Conservation (phyloP, 768 basidiomycete species). For the Collybia mongolica region DNA sequence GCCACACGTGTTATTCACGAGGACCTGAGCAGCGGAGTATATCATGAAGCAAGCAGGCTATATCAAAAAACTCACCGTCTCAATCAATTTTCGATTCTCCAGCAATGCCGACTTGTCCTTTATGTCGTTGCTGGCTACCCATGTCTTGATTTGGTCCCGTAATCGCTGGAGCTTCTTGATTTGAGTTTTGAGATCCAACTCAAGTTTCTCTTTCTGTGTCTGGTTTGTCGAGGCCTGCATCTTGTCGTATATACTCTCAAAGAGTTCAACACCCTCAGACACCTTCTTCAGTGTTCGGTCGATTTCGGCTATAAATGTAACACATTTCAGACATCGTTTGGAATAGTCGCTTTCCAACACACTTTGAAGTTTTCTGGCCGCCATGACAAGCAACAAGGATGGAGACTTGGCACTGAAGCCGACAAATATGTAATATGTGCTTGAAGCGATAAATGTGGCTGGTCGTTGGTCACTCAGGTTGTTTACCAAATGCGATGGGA, state of each 20-base stretch:
- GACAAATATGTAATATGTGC: not conserved
- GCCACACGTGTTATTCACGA: slow-evolving; percentile 15
- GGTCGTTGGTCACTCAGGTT: too few relatives aligned
- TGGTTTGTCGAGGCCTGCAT: slow-evolving; percentile 95
- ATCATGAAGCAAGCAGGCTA: slow-evolving; percentile 11
- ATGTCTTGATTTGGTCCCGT: slow-evolving; percentile 99
- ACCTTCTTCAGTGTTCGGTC: slow-evolving; percentile 99
- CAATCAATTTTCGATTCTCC: slow-evolving; percentile 94
- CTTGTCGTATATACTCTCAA: slow-evolving; percentile 96
- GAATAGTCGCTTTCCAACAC: slow-evolving; percentile 9
- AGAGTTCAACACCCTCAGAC: slow-evolving; percentile 90
- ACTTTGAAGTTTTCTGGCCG: slow-evolving; percentile 91
- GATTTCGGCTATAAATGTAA: slow-evolving; percentile 76
- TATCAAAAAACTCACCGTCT: slow-evolving; percentile 71
- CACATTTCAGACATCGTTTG: not conserved
- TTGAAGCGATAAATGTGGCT: not conserved
- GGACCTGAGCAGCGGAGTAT: slow-evolving; percentile 10
- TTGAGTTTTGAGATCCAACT: slow-evolving; percentile 69
- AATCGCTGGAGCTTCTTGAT: slow-evolving; percentile 98
- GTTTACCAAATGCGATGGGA: too few relatives aligned
- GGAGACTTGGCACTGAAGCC: slow-evolving; percentile 6
- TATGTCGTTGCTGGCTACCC: slow-evolving; percentile 97
- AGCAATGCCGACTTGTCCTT: slow-evolving; percentile 94
- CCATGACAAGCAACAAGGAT: slow-evolving; percentile 54
- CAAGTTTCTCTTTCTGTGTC: slow-evolving; percentile 54